Evolutionary conservation across 2,329 filamentous ascomycete species (phyloP).

Genomic region (Penicillium fuscoglaucum): DNA sequence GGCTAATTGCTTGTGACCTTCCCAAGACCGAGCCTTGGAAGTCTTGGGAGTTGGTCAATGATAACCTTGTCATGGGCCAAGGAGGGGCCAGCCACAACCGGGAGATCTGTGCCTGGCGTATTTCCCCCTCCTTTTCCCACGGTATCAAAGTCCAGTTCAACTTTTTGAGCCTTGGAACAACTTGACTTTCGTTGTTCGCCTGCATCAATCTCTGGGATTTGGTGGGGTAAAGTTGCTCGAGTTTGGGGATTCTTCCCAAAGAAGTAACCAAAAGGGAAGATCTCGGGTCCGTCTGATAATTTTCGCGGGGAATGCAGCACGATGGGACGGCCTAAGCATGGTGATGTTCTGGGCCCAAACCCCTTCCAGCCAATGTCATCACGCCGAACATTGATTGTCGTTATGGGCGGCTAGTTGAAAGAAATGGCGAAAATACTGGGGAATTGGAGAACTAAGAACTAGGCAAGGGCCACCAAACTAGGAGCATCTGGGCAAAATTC

Average conservation of each 20-base stretch:
- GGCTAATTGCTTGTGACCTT: conserved; percentile 5
- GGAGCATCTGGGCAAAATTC: background rate
- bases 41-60: background rate
- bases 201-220: background rate
- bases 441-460: background rate
- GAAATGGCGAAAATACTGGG: background rate
- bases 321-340: conserved; percentile 5
- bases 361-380: background rate
- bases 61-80: background rate
- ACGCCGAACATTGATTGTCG: conserved; percentile 3
- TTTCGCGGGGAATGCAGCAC: conserved; percentile 10
- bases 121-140: background rate
- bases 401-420: conserved; percentile 6
- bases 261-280: background rate
- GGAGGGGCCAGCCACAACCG: conserved; percentile 10
- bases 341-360: conserved; percentile 3
- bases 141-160: background rate
- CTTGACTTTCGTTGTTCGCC: background rate
- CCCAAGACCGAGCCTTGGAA: background rate
- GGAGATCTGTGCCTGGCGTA: conserved; percentile 4
- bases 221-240: conserved; percentile 6
- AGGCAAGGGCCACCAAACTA: background rate
- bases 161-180: background rate
- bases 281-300: conserved; percentile 2
- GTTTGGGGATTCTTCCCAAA: conserved; percentile 6